Evolutionary conservation across 495 filamentous ascomycete genomes (phyloP), one percentile per base, ranked within the genome.

Genomic region (Chaetomium tenue): DNA sequence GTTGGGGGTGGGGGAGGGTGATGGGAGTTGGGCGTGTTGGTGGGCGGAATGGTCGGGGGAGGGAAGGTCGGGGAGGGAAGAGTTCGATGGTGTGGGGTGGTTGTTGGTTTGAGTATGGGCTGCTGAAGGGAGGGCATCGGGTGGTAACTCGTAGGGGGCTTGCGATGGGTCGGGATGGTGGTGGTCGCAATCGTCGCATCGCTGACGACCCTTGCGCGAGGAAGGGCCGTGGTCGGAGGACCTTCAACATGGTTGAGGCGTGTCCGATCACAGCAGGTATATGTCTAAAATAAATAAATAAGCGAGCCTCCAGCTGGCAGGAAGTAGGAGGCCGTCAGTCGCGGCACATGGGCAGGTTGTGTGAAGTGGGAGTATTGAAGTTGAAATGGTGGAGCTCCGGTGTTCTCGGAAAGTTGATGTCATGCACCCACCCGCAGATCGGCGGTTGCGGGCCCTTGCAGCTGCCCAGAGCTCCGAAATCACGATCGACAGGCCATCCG

Each of bases 191-290:
- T 33, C 46, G 28, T 11, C 39, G 28, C 22, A 52, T 12, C n/a
- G 6, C 37, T 1, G n/a, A 52, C n/a, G n/a, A 16, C 30, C 26
- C 28, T 8, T 39, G 59, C 13, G 30, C 13, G 42, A 37, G n/a
- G 12, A 51, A 23, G 28, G 47, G 13, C 12, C 37, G 48, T 20
- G 60, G 16, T 22, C 60, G 50, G 60, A 62, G 16, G 60, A 55
- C 8, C 37, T 22, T 62, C 7, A 44, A 44, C 60, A 62, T 62
- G 60, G 20, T 15, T 40, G 33, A 7, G 9, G 30, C 6, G 28
- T 33, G 2, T 28, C 16, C 2, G 16, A 15, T 20, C 33, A 2
- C 3, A 25, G 18, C 9, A 37, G 1, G 33, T 37, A 37, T 37
- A 37, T 37, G 25, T 39, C 46, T 3, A 13, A n/a, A 46, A n/a